Evolutionary conservation across 805 yeast species (phyloP), one percentile per base, ranked within the genome.

Genomic region (Priceomyces medius): DNA sequence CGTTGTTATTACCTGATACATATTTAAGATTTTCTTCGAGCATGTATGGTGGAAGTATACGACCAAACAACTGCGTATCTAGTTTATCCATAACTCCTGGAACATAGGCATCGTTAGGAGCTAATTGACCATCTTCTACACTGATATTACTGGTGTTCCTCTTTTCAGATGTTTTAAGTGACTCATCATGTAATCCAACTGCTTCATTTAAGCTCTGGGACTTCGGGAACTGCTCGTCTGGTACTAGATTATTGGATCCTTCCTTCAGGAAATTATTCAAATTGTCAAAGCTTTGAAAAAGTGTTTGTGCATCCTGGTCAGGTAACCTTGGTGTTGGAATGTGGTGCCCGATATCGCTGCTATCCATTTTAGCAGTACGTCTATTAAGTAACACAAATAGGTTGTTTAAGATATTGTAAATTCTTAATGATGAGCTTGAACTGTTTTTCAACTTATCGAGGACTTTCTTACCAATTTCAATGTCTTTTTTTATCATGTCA

Each of bases 21-120:
- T 33, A 4, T 20, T 37, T 41, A 33, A 43, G 50, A 38, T 55
- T 59, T 37, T 49, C 55, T 41, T 66, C 71, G 36, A 81, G 69
- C 95, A 87, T 87, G 56, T 85, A 87, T 3, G 95, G 93, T 2
- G 96, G 96, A 37, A 87, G 57, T 48, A 85, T 82, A 29, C 86
- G 67, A 1, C 96, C 97, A 68, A 88, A 88, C 14, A 88, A 74
- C 55, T 87, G 90, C 55, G 87, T 79, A 58, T 88, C 97, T 35
- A 88, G 63, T 49, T 83, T 85, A 58, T 88, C 96, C 72, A 88
- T 84, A 32, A 86, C 83, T 3, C 95, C 93, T 1, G 93, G 88
- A 46, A 85, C 73, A 52, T 86, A 85, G 40, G 66, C 62, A 31
- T 59, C 38, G 13, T 6, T n/a, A 8, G 28, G 28, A 24, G 7